Evolutionary conservation across 2,329 filamentous ascomycete species (phyloP), one percentile per base, ranked within the genome.

Genomic region (Xylaria digitata): DNA sequence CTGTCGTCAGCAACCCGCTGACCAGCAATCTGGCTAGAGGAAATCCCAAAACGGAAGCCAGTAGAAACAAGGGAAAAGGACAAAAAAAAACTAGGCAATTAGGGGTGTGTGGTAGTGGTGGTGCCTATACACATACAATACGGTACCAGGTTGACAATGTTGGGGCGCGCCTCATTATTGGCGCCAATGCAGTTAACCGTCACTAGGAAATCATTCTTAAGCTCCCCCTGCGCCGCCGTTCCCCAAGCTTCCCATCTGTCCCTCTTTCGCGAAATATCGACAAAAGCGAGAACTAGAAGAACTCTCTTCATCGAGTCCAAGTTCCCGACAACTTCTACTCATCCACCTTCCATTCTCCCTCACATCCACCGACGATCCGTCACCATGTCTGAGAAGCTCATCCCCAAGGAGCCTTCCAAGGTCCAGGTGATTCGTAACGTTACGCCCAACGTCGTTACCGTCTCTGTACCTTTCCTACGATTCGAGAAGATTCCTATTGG

Each of bases 401-500:
- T 92, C 63, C 90, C 91, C 4, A 74, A 81, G 17, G 90, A 95
- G 74, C 94, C 94, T 13, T 86, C 89, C 19, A 88, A 92, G 75
- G 90, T 96, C 70, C 96, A 97, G 91, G 93, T 97, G 68, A 95
- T 97, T 75, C 92, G 95, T 70, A 87, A 94, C 73, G 82, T 98
- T 73, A 92, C 92, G 1, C 91, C 92, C 15, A 90, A 91, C 72
- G 86, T 97, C 69, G 89, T 88, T 48, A 96, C 91, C 13, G 85
- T 94, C 73, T 94, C 92, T 9, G 86, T 94, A 1, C 96, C 96
- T 7, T 99, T 99, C 80, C 80, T 87, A 58, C 92, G 96, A 53
- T 92, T 92, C 75, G 94, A 94, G 57, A 84, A 82, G 56, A 81
- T 97, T 75, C 93, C 93, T 76, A 85, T 99, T 74, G 96, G 96